Base-by-base conservation (phyloP, 2,329 filamentous ascomycete species). In the Paecilomyces niveus region DNA sequence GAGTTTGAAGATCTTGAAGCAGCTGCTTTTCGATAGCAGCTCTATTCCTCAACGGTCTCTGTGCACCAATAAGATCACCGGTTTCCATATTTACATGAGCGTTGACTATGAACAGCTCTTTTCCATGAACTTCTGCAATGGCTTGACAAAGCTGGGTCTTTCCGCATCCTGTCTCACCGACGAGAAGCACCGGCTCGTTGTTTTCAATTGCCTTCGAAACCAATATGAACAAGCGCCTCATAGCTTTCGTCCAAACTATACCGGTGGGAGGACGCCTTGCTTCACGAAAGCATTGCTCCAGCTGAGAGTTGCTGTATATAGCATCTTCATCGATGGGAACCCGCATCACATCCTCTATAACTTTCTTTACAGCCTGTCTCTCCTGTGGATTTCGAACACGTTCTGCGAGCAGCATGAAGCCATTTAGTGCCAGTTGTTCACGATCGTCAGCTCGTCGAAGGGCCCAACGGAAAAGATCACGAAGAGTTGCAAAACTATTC, bases 41-140 rank as follows among this genome's bases (percentile, higher is more conserved):
- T 50, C 92, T 85, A 71, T 97, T 97, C 62, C 95, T 84, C 22
- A 97, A 85, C 3, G 94, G 94, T 60, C 94, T 81, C 72, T 99
- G 94, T 2, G 94, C 94, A 63, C 94, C 94, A 64, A 99, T 97
- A 10, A 99, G 81, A 73, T 99, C 94, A 15, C 94, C 93, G 0
- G 95, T 97, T 72, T 99, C 95, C 0, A 94, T 92, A 64, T 99
- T 99, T 65, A 97, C 93, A 74, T 99, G 95, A 2, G 95, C 94
- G 70, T 99, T 99, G 68, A 99, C 88, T 65, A 93, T 94, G 64
- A 92, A 87, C 45, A 99, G 78, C 62, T 89, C 80, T 67, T 88
- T 91, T 15, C 81, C 79, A 62, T 90, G 82, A 3, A 90, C 88
- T 68, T 96, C 89, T 2, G 94, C 92, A 56, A 97, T 82, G 70